phyloP scores from a whole-genome alignment of 768 basidiomycete genomes.

The Trametes cingulata region DNA sequence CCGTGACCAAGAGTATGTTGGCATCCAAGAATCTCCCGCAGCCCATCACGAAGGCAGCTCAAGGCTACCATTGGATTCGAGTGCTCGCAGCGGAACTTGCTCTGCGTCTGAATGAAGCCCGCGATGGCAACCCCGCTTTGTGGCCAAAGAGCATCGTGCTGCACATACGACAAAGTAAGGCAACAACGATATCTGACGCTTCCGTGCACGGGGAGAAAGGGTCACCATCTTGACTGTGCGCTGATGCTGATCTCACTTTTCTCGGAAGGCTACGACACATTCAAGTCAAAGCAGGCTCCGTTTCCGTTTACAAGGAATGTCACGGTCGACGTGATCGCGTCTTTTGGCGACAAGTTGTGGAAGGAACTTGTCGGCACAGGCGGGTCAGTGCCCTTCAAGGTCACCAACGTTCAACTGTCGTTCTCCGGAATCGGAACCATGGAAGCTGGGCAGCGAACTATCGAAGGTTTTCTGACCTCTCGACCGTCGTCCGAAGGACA shows the following conservation, averaged over 20 bases:
- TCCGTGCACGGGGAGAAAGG: too few relatives aligned
- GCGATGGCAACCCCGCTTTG: conserved; percentile 66
- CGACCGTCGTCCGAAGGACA: conserved; percentile 27
- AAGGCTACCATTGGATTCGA: conserved; percentile 89
- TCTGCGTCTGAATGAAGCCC: conserved; percentile 78
- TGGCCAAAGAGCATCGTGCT: conserved; percentile 95
- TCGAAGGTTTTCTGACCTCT: conserved; percentile 79
- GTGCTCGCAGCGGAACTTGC: conserved; percentile 91
- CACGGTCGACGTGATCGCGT: conserved; percentile 73
- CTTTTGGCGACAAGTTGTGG: conserved; percentile 81
- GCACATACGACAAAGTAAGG: conserved; percentile 67
- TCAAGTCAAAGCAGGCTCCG: conserved; percentile 78
- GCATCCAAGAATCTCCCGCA: conserved; percentile 93
- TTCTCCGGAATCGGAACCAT: conserved; percentile 77
- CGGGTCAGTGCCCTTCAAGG: conserved; percentile 48
- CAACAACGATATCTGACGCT: too few relatives aligned
- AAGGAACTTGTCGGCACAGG: conserved; percentile 74
- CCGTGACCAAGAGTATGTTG: conserved; percentile 87
- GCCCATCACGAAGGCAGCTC: conserved; percentile 67
- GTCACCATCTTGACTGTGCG: not conserved
- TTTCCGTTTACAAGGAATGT: conserved; percentile 83
- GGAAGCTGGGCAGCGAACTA: conserved; percentile 81
- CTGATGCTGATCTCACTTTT: not conserved
- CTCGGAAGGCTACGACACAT: conserved; percentile 58
- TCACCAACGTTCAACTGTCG: conserved; percentile 70